Percentiles rank a stretch among this genome's conserved stretches.
These are phyloP conservation scores for Penicillium nordicum DNA, from an alignment of 2,329 filamentous ascomycete genomes.

Conservation along the genomic window DNA sequence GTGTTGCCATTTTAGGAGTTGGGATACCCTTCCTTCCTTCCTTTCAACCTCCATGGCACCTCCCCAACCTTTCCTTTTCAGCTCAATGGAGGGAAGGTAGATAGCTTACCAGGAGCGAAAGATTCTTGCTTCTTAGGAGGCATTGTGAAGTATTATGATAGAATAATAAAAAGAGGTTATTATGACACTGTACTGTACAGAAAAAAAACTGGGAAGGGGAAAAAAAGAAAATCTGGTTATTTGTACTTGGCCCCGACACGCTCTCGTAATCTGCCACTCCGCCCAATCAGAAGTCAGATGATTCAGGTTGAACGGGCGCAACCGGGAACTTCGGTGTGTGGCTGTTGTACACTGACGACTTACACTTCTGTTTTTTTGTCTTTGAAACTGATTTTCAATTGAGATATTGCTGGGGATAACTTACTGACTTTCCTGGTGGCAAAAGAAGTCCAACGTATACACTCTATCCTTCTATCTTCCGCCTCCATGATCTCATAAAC, in stretches of 20 bases:
- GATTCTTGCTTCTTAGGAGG: slow-evolving; percentile 20
- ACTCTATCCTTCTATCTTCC: neutral
- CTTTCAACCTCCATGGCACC: neutral
- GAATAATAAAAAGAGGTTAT: slow-evolving; percentile 12
- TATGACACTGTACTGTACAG: slow-evolving; percentile 21
- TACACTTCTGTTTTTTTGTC: neutral
- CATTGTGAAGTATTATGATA: slow-evolving; percentile 22
- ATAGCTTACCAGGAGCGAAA: slow-evolving; percentile 28
- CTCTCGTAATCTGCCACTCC: slow-evolving; percentile 32
- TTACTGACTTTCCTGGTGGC: neutral
- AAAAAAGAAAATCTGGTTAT: slow-evolving; percentile 35
- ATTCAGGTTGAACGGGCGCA: slow-evolving; percentile 36
- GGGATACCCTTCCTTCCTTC: neutral
- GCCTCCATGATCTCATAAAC: slow-evolving; percentile 19
- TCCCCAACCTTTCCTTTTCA: neutral
- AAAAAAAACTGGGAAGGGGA: slow-evolving; percentile 17
- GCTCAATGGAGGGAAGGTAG: neutral
- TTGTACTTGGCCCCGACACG: slow-evolving; percentile 35
- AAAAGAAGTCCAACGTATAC: neutral
- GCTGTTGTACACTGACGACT: neutral
- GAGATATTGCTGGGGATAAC: neutral
- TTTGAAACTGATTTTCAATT: neutral
- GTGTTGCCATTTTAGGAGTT: neutral
- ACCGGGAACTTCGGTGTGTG: slow-evolving; percentile 28
- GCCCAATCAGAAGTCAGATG: slow-evolving; percentile 36